Evolutionary conservation across 805 yeast genomes (phyloP).

Genomic region (Metschnikowia chrysomelidarum): DNA sequence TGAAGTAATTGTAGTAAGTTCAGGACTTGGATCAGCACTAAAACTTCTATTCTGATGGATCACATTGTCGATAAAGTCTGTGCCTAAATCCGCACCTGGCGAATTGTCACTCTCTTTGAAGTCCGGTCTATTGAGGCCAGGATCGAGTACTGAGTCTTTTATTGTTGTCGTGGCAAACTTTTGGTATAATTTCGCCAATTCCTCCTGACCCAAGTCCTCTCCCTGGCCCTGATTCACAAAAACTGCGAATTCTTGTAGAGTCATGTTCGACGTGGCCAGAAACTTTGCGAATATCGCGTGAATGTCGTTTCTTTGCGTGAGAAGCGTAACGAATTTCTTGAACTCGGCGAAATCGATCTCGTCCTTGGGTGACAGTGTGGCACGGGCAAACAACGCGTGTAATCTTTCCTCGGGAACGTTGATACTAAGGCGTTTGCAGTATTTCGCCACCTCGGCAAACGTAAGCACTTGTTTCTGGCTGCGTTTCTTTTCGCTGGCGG

Average conservation of each 20-base stretch:
- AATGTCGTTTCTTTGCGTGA: constrained; percentile 69
- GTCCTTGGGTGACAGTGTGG: constrained; percentile 23
- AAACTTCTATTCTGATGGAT: too few species aligned
- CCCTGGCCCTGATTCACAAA: constrained; percentile 51
- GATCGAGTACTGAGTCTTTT: too few species aligned
- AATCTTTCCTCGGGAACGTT: constrained; percentile 60
- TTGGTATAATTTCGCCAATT: constrained; percentile 28
- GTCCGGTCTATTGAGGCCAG: too few species aligned
- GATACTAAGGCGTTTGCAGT: constrained; percentile 68
- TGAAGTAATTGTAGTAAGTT: too few species aligned
- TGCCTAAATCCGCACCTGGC: too few species aligned
- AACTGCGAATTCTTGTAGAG: constrained; percentile 20
- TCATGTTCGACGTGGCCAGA: constrained; percentile 23
- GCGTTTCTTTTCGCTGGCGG: constrained; percentile 18
- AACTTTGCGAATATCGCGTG: constrained; percentile 44
- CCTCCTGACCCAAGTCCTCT: constrained; percentile 35
- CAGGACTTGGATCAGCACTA: too few species aligned
- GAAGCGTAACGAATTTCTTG: constrained; percentile 63
- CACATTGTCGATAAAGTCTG: too few species aligned
- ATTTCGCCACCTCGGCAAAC: constrained; percentile 64
- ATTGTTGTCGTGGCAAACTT: constrained; percentile 23
- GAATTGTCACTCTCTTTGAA: too few species aligned
- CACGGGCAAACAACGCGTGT: constrained; percentile 48
- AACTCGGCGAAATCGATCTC: constrained; percentile 70
- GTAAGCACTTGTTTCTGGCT: constrained; percentile 37